Conservation (phyloP, 805 yeast genomes). For the Yarrowia sp. region DNA sequence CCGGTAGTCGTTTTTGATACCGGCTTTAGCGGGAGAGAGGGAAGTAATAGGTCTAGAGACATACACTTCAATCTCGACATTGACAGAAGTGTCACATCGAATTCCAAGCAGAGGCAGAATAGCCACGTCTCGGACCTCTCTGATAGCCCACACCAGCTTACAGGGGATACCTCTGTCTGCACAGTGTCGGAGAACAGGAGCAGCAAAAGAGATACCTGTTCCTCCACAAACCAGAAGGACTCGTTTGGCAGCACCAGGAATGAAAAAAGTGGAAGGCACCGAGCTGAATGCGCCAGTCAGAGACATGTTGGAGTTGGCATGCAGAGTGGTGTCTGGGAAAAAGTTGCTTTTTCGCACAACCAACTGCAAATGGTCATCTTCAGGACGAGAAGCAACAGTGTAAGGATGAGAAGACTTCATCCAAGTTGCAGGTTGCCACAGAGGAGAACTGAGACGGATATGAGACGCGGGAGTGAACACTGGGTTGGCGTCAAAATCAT, state of each 20-base stretch:
- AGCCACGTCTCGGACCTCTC: conserved; percentile 73
- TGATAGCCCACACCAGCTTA: conserved; percentile 82
- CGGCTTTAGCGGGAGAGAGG: not conserved
- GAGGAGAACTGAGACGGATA: conserved; percentile 37
- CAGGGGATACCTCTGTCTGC: conserved; percentile 66
- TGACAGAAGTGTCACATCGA: conserved; percentile 32
- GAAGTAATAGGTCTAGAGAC: conserved; percentile 13
- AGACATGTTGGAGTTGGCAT: conserved; percentile 38
- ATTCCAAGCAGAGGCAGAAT: conserved; percentile 69
- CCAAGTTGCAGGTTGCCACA: conserved; percentile 42
- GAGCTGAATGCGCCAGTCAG: conserved; percentile 44
- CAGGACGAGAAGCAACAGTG: conserved; percentile 51
- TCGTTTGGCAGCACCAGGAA: conserved; percentile 47
- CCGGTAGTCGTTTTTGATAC: conserved; percentile 1
- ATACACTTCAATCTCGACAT: conserved; percentile 26
- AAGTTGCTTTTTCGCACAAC: conserved; percentile 44
- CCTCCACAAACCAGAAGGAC: conserved; percentile 49
- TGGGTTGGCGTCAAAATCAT: conserved; percentile 5
- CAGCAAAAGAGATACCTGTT: conserved; percentile 77
- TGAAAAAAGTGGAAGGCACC: conserved; percentile 44
- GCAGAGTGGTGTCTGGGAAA: conserved; percentile 33
- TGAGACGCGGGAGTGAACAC: conserved; percentile 51
- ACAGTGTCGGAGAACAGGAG: conserved; percentile 69
- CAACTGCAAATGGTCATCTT: conserved; percentile 44
- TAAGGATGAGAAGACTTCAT: conserved; percentile 46